Conservation (phyloP, 495 filamentous ascomycete species). For the Staphylotrichum longicolle region DNA sequence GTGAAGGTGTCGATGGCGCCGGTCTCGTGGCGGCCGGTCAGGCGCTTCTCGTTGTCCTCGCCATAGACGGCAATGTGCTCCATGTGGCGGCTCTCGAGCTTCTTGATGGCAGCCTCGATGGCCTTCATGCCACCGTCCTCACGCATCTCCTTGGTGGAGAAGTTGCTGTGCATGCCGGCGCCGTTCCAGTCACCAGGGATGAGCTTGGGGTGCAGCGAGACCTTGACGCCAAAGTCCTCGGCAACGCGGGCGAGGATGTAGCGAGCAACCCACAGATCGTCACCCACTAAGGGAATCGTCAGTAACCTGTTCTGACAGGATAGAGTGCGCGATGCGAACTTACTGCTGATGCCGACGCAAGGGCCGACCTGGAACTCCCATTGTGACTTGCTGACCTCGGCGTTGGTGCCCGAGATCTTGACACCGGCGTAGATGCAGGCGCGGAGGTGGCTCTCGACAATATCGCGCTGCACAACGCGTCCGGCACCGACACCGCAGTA, state of each 20-base stretch:
- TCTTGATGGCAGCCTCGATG: constrained; percentile 67
- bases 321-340: not conserved
- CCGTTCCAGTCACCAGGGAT: constrained; percentile 99
- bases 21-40: constrained; percentile 96
- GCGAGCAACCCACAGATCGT: constrained; percentile 95
- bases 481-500: constrained; percentile 98
- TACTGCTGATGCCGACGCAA: constrained; percentile 75
- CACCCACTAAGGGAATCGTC: constrained; percentile 61
- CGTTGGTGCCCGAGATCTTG: constrained; percentile 97
- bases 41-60: constrained; percentile 84
- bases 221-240: constrained; percentile 95
- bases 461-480: constrained; percentile 97
- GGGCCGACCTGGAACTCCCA: constrained; percentile 99
- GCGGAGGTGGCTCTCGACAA: constrained; percentile 98
- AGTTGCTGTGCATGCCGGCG: constrained; percentile 94
- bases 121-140: constrained; percentile 89
- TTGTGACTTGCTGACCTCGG: constrained; percentile 89
- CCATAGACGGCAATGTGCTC: constrained; percentile 99
- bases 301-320: not conserved
- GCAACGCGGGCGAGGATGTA: constrained; percentile 95
- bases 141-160: constrained; percentile 83
- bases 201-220: constrained; percentile 96
- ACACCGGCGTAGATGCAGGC: constrained; percentile 89
- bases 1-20: constrained; percentile 87
- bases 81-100: constrained; percentile 77